These are phyloP conservation scores for Metschnikowia sp. DNA, from an alignment of 805 yeast genomes.

Conservation along the genomic window DNA sequence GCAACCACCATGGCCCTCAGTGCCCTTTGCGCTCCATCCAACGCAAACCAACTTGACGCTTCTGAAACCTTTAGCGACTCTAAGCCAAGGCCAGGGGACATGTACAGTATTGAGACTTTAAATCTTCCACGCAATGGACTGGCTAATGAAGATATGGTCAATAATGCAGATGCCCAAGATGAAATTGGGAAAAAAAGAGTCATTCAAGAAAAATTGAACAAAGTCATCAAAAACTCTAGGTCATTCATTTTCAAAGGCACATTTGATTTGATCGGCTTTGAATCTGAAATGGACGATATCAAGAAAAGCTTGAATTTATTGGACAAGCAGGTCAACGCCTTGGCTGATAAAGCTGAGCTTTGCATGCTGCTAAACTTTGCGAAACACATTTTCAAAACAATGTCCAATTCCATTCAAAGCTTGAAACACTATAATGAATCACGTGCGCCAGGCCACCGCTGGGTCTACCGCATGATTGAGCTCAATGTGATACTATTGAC, in stretches of 20 bases:
- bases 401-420: not conserved
- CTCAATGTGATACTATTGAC: constrained; percentile 1
- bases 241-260: not conserved
- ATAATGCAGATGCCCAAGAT: not conserved
- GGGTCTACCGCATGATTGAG: constrained; percentile 1
- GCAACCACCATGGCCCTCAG: too few species aligned
- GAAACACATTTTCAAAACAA: not conserved
- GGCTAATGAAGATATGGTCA: too few species aligned
- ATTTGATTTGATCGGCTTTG: not conserved
- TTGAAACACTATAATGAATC: not conserved
- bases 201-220: not conserved
- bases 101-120: too few species aligned
- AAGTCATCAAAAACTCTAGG: not conserved
- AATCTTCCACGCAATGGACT: too few species aligned
- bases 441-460: not conserved
- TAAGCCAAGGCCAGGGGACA: too few species aligned
- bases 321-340: not conserved
- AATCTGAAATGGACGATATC: not conserved
- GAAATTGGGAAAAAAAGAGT: not conserved
- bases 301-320: too few species aligned
- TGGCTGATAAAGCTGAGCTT: not conserved
- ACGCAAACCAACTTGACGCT: too few species aligned
- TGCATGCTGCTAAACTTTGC: not conserved
- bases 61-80: too few species aligned
- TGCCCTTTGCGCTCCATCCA: too few species aligned